Evolutionary conservation across 2,329 filamentous ascomycete species (phyloP).

Genomic region (Huntiella abstrusa): DNA sequence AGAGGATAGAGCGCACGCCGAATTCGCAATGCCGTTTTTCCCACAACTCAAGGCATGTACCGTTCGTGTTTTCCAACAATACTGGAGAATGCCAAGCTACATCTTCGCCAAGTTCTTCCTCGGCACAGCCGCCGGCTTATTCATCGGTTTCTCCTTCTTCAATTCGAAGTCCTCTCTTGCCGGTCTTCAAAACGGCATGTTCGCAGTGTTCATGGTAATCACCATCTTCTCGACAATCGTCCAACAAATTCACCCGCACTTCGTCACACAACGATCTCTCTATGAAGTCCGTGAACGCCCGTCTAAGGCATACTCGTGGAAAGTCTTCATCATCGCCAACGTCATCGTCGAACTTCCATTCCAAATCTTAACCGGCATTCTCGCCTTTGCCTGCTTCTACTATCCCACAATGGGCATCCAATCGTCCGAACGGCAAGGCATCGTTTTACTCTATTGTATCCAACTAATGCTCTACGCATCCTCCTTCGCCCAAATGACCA

Average conservation of each 20-base stretch:
- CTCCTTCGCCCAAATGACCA: slow-evolving; percentile 56
- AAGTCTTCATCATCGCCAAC: slow-evolving; percentile 52
- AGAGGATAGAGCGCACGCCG: slow-evolving; percentile 24
- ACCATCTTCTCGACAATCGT: slow-evolving; percentile 56
- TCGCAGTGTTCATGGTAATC: slow-evolving; percentile 55
- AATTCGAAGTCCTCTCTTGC: slow-evolving; percentile 33
- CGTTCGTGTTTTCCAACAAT: slow-evolving; percentile 57
- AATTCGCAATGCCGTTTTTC: slow-evolving; percentile 61
- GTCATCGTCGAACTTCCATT: slow-evolving; percentile 56
- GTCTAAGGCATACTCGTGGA: slow-evolving; percentile 57
- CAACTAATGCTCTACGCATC: slow-evolving; percentile 53
- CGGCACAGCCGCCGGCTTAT: slow-evolving; percentile 40
- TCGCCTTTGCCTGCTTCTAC: slow-evolving; percentile 50
- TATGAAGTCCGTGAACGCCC: slow-evolving; percentile 65
- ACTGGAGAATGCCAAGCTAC: slow-evolving; percentile 65
- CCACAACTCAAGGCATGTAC: slow-evolving; percentile 47
- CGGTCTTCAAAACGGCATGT: slow-evolving; percentile 58
- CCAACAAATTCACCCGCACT: slow-evolving; percentile 57
- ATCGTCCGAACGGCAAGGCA: slow-evolving; percentile 34
- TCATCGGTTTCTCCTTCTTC: slow-evolving; percentile 61
- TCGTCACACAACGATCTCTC: slow-evolving; percentile 52
- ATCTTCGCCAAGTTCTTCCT: slow-evolving; percentile 55
- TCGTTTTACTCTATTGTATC: slow-evolving; percentile 46
- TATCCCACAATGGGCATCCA: slow-evolving; percentile 39
- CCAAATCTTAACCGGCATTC: slow-evolving; percentile 42